Evolutionary conservation across 164 flowering plant genomes (phyloP).

Genomic region (Vitis amurensis): DNA sequence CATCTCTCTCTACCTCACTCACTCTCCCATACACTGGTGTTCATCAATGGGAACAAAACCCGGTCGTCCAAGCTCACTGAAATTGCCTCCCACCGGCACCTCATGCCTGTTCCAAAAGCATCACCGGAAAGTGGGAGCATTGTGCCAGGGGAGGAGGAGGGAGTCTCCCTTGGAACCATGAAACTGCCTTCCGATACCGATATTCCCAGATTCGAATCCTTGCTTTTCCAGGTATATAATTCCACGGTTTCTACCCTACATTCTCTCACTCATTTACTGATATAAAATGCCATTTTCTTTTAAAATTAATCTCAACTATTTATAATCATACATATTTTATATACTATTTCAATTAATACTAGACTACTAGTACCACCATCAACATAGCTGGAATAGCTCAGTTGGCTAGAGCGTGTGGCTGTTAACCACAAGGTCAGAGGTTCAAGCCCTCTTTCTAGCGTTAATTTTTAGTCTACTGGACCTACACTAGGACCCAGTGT

Average conservation of each 20-base stretch:
- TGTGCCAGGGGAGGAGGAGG: constrained; percentile 35
- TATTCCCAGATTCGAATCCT: constrained; percentile 54
- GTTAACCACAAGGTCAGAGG: constrained; percentile 41
- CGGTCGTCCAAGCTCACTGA: constrained; percentile 2
- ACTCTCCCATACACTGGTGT: background rate
- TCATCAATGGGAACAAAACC: background rate
- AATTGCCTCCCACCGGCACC: constrained; percentile 16
- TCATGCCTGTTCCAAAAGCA: constrained; percentile 24
- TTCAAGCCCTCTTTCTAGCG: constrained; percentile 31
- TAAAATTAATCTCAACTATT: too few species aligned
- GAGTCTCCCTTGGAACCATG: constrained; percentile 81
- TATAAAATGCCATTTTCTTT: too few species aligned
- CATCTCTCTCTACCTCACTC: constrained; percentile 8
- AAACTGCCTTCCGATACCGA: constrained; percentile 64
- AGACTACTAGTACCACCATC: too few species aligned
- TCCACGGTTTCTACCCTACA: too few species aligned
- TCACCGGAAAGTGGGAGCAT: constrained; percentile 26
- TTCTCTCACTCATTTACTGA: too few species aligned
- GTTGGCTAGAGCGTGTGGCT: constrained; percentile 40
- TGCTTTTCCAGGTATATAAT: constrained; percentile 69
- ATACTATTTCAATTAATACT: too few species aligned
- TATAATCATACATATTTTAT: too few species aligned
- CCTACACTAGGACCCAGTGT: too few species aligned
- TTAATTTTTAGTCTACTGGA: too few species aligned
- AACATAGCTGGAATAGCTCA: constrained; percentile 30